These are phyloP conservation scores for Eucalyptus curtisii DNA, from an alignment of 345 rosid species.

Conservation along the genomic window DNA sequence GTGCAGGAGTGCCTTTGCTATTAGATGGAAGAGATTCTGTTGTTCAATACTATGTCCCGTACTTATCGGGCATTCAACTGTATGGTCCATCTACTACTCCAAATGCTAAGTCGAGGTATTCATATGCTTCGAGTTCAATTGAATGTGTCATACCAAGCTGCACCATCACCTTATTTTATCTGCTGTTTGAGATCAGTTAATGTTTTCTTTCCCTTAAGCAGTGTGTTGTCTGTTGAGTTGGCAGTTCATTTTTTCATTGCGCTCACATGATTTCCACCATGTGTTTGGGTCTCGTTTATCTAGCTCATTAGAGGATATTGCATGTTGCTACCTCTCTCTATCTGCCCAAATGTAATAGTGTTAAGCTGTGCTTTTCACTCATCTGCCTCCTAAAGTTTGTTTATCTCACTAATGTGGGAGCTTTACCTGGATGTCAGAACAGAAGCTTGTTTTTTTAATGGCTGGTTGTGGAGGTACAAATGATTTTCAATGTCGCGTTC, in stretches of 20 bases:
- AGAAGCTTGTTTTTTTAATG: neutral
- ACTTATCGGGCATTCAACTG: constrained; percentile 82
- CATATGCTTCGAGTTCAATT: neutral
- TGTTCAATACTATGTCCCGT: constrained; percentile 82
- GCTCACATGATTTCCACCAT: neutral
- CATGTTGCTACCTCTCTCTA: neutral
- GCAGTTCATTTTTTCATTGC: neutral
- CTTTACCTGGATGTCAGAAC: neutral
- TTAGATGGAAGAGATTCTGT: constrained; percentile 54
- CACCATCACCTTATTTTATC: neutral
- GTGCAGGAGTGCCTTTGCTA: constrained; percentile 70
- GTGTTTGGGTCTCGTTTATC: neutral
- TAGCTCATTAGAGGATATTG: neutral
- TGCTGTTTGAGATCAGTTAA: neutral
- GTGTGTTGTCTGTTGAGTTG: neutral
- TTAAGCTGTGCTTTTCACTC: neutral
- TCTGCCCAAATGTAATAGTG: neutral
- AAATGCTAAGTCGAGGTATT: constrained; percentile 23
- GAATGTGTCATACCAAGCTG: neutral
- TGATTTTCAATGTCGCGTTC: neutral
- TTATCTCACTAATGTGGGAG: neutral
- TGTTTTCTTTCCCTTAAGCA: neutral
- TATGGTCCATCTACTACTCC: constrained; percentile 30
- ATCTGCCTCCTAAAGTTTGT: neutral
- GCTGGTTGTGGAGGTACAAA: neutral